A percentile compares a stretch with the other conserved stretches of the same genome.
Evolutionary conservation across 768 basidiomycete species (phyloP).

Genomic region (Sistotremastrum suecicum): DNA sequence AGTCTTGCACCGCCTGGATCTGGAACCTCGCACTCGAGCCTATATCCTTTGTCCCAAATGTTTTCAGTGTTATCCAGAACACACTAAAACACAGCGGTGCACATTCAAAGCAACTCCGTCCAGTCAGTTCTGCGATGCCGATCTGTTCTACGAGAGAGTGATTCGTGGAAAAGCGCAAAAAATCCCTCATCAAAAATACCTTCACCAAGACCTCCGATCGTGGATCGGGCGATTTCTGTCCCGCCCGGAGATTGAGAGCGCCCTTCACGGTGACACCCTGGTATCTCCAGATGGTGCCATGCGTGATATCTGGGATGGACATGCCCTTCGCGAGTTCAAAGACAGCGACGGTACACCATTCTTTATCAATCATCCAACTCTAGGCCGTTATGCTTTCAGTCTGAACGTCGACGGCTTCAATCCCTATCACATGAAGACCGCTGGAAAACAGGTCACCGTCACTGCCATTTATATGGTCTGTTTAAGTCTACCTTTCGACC

Average conservation of each 20-base stretch:
- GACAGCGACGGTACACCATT: constrained; percentile 16
- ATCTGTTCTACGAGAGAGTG: too few species aligned
- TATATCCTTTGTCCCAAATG: constrained; percentile 16
- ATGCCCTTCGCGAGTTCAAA: constrained; percentile 12
- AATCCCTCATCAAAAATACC: too few species aligned
- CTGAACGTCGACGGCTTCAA: constrained; percentile 24
- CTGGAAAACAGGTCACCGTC: constrained; percentile 15
- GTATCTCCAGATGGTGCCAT: too few species aligned
- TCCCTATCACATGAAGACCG: constrained; percentile 13
- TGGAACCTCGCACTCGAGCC: constrained; percentile 9
- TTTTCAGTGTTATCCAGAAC: constrained; percentile 13
- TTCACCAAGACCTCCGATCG: too few species aligned
- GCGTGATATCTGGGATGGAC: constrained; percentile 17
- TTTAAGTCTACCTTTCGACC: constrained; percentile 20
- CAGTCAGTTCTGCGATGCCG: constrained; percentile 11
- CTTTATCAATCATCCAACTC: constrained; percentile 4
- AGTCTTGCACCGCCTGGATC: constrained; percentile 9
- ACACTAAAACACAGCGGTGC: too few species aligned
- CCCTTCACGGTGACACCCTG: constrained; percentile 9
- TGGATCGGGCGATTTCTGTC: constrained; percentile 16
- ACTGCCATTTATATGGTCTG: constrained; percentile 21
- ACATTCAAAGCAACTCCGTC: constrained; percentile 6
- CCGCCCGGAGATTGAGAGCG: constrained; percentile 11
- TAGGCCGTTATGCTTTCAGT: constrained; percentile 18
- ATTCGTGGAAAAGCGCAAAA: too few species aligned